Percentiles rank a stretch among this genome's conserved stretches.
Conservation (phyloP, 345 rosid species). For the Geranium brycei region DNA sequence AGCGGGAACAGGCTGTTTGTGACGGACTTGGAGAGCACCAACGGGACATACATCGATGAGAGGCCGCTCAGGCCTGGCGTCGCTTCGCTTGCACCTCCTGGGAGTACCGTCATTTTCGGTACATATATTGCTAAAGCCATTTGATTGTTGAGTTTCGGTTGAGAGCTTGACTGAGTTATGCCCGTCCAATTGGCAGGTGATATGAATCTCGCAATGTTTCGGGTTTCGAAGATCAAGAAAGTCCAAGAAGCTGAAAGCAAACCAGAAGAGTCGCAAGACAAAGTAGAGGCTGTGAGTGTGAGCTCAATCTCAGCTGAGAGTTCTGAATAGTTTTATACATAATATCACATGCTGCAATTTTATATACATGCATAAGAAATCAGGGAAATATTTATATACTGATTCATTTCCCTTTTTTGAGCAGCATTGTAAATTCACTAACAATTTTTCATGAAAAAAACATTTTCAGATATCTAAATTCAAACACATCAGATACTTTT, state of each 20-base stretch:
- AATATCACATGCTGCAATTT: neutral
- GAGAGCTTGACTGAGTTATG: neutral
- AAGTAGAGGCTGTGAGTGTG: conserved; percentile 13
- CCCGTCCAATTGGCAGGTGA: conserved; percentile 33
- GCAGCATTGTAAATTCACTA: no score
- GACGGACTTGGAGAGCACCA: conserved; percentile 76
- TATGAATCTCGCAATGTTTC: conserved; percentile 59
- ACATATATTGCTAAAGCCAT: neutral
- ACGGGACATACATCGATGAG: conserved; percentile 67
- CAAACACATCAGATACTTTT: no score
- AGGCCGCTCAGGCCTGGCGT: conserved; percentile 60
- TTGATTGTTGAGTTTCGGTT: neutral
- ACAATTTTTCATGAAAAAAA: no score
- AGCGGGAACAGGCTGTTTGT: conserved; percentile 46
- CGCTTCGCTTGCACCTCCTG: conserved; percentile 35
- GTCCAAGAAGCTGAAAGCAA: conserved; percentile 12
- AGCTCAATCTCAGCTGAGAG: neutral
- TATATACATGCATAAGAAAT: no score
- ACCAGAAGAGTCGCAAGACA: conserved; percentile 21
- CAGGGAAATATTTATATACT: no score
- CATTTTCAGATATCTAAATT: no score
- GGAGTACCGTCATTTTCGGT: conserved; percentile 62
- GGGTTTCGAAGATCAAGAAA: conserved; percentile 45
- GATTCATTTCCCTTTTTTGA: no score
- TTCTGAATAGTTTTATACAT: neutral